Base-by-base conservation (phyloP, 2,329 filamentous ascomycete species). In the Calonectria crousiana region DNA sequence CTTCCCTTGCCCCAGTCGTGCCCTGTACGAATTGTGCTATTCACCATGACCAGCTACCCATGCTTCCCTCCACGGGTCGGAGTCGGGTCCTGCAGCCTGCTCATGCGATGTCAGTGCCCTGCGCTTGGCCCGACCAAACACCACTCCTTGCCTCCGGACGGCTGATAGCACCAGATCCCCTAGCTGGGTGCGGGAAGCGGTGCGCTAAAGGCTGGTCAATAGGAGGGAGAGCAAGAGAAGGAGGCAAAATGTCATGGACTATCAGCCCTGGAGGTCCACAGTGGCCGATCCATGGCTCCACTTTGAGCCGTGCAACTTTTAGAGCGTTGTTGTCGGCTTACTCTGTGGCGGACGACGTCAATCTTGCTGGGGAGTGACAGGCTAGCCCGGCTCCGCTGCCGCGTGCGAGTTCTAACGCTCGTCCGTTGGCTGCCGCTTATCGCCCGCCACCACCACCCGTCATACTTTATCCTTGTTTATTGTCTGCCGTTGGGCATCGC, bases 281-380 rank as follows among this genome's bases (percentile, higher is more conserved):
- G n/a, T 16, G 44, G 70, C 58, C 38, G 47, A 75, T 77, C 69
- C 47, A 16, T 16, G 32, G 68, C 49, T 68, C 52, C 73, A 70
- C 72, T 44, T 71, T n/a, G 66, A 71, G 72, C 52, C 73, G 28
- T 70, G 41, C 62, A 44, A 28, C 20, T 72, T 72, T 62, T 73
- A 73, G 71, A 65, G 66, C 65, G 58, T 69, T 74, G 52, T 44
- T 10, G 20, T 47, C 20, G 62, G 71, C 36, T 53, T 68, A 62
- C 41, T 26, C 49, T 64, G 67, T 73, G 70, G 71, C 74, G 74
- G 73, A 60, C 69, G 73, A 60, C 69, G 71, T 70, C 67, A 75
- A 73, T 49, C 56, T 20, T 56, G 47, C 38, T 64, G 41, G 49
- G 38, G 65, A 62, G 28, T 34, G 53, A 66, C 56, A 34, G 53